Base-by-base conservation (phyloP, 2,329 filamentous ascomycete species). In the Phaeosphaeriaceae sp. region DNA sequence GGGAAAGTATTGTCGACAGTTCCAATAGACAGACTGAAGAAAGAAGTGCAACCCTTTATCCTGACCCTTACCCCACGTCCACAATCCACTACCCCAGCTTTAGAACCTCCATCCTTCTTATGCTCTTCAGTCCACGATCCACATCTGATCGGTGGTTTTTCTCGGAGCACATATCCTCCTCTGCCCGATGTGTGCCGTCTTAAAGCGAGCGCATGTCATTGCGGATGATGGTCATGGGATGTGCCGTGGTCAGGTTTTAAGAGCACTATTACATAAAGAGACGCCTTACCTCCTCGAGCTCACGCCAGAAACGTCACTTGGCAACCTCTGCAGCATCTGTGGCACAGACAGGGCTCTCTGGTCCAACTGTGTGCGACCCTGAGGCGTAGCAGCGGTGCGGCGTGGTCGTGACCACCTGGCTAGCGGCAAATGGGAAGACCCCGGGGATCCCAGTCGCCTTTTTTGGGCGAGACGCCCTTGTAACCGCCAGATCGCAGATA, bases 141-240 rank as follows among this genome's bases (percentile, higher is more conserved):
- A 56, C 59, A 55, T 25, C 46, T 47, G 45, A 25, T 47, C 45
- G 21, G 45, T 25, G 21, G 24, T 31, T 25, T 36, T 27, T 53
- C 50, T 42, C 27, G 47, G 41, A 25, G 48, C 25, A 51, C 46
- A 58, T 11, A 21, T 58, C 65, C 60, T 63, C 60, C 49, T 56
- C 59, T 57, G 66, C 68, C 71, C 70, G 72, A 68, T 49, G 61
- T 59, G 60, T 69, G 69, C 72, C 72, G 72, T 66, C 25, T 63
- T 36, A 72, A 75, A 74, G 70, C 72, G 72, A 68, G 58, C 20
- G n/a, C 48, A 49, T 62, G 58, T 58, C 54, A 62, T 52, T 59
- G 60, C 62, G 61, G 52, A 54, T 58, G 49, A 53, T 53, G 60
- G 69, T 72, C 70, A 36, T 36, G 31, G 31, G 31, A 74, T 70